These are phyloP conservation scores for Canavalia gladiata DNA, from an alignment of 306 rosid species.

Conservation along the genomic window DNA sequence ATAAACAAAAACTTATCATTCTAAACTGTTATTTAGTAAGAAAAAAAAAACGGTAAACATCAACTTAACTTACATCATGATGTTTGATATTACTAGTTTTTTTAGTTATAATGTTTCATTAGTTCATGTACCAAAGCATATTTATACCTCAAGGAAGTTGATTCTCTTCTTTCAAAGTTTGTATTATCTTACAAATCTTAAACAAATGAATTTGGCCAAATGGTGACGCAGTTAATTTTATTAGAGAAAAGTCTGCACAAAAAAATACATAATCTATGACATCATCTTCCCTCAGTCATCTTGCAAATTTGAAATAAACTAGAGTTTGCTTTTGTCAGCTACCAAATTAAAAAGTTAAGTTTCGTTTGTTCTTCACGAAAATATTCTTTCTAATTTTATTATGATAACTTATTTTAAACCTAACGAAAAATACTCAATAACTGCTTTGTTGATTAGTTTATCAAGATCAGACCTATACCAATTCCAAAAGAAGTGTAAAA, in stretches of 20 bases:
- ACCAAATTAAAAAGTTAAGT: constrained; percentile 28
- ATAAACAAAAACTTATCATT: constrained; percentile 3
- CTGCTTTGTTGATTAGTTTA: neutral
- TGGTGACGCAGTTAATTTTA: constrained; percentile 22
- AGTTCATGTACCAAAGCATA: constrained; percentile 32
- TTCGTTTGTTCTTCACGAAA: constrained; percentile 15
- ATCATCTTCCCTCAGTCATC: neutral
- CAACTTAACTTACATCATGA: constrained; percentile 22
- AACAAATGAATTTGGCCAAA: neutral
- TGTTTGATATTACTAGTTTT: neutral
- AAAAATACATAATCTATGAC: neutral
- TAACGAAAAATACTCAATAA: neutral
- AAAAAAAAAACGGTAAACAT: neutral
- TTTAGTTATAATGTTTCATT: neutral
- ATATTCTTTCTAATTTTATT: neutral
- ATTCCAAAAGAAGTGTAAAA: too few species aligned
- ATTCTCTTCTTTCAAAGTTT: constrained; percentile 42
- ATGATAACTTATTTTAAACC: too few species aligned
- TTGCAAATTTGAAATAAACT: constrained; percentile 8
- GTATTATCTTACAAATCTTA: constrained; percentile 29
- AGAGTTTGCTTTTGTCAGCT: constrained; percentile 29
- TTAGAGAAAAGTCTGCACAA: neutral
- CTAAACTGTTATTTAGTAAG: neutral
- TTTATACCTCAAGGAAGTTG: constrained; percentile 26
- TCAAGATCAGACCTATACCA: too few species aligned